Evolutionary conservation across 441 rosid species (phyloP).

Genomic region (Euphorbia schlechtendalii): DNA sequence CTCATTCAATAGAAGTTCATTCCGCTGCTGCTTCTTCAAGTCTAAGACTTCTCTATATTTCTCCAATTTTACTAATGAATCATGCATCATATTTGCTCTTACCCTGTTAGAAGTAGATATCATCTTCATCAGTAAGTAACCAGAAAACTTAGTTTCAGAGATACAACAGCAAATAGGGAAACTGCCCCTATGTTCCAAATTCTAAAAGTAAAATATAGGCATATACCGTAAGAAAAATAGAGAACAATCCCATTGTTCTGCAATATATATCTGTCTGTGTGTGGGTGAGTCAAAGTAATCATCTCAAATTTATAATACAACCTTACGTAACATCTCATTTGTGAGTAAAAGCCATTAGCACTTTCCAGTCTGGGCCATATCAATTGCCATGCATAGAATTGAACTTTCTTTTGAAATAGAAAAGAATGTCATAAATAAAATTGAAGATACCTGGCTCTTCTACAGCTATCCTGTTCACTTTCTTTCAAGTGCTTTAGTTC

Average conservation of each 20-base stretch:
- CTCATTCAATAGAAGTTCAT: conserved; percentile 37
- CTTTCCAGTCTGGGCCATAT: neutral
- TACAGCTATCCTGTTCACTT: conserved; percentile 35
- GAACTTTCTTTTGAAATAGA: neutral
- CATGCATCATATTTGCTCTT: conserved; percentile 36
- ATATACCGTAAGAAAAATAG: neutral
- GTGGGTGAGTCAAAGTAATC: neutral
- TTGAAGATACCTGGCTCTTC: conserved; percentile 44
- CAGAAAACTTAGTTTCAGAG: neutral
- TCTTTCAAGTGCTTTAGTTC: conserved; percentile 50
- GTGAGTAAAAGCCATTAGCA: neutral
- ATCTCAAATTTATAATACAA: neutral
- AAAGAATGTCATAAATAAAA: conserved; percentile 1
- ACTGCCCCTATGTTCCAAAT: neutral
- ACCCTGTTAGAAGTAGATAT: conserved; percentile 30
- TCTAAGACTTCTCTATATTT: conserved; percentile 33
- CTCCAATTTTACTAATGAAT: conserved; percentile 41
- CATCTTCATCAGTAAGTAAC: conserved; percentile 18
- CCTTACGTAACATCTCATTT: neutral
- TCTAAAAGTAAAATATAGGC: neutral
- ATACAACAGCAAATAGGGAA: conserved; percentile 13
- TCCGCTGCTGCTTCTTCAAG: conserved; percentile 45
- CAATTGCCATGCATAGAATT: conserved; percentile 3
- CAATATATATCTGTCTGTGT: neutral
- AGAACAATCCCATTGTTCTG: neutral